Conservation (phyloP, 345 rosid species). For the Ceriops tagal region DNA sequence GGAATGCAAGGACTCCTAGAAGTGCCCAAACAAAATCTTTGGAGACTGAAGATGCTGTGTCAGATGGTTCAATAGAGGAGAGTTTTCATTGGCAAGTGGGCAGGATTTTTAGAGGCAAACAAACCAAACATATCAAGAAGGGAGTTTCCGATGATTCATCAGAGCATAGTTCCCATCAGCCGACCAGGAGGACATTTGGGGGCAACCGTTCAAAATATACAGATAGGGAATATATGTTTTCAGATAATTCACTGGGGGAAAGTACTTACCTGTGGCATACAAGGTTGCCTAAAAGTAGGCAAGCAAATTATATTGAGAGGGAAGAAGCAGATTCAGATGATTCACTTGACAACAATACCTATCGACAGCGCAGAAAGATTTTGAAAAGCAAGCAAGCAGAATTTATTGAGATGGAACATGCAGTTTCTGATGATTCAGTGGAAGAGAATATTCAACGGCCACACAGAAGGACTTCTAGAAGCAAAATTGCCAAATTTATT, state of each 20-base stretch:
- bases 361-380: conserved; percentile 27
- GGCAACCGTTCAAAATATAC: conserved; percentile 16
- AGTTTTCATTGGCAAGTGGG: conserved; percentile 1
- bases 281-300: conserved; percentile 21
- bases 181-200: conserved; percentile 8
- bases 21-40: conserved; percentile 17
- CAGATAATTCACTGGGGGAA: conserved; percentile 27
- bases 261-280: conserved; percentile 7
- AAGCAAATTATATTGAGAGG: conserved; percentile 23
- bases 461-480: conserved; percentile 20
- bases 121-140: conserved; percentile 8
- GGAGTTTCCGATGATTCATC: conserved; percentile 32
- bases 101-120: conserved; percentile 17
- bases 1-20: conserved; percentile 18
- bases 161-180: conserved; percentile 18
- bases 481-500: conserved; percentile 17
- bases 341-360: conserved; percentile 34
- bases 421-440: conserved; percentile 39
- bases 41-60: conserved; percentile 5
- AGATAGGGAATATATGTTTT: conserved; percentile 13
- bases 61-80: conserved; percentile 37
- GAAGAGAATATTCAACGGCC: conserved; percentile 21
- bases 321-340: conserved; percentile 52
- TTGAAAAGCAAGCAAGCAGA: conserved; percentile 28
- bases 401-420: conserved; percentile 28